Evolutionary conservation across 805 yeast species (phyloP).

Genomic region (Pichia paraexigua): DNA sequence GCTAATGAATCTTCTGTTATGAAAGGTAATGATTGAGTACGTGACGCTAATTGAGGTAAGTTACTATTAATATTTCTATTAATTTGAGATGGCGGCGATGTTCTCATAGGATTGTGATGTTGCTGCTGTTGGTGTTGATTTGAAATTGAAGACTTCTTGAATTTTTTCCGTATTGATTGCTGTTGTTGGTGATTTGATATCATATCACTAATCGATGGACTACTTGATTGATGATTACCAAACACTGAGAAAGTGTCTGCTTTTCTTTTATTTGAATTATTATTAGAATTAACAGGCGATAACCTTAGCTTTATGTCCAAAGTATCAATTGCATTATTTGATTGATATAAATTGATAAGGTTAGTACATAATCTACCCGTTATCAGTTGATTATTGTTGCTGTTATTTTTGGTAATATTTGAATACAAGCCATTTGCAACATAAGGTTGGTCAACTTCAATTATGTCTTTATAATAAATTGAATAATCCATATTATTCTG

Average conservation of each 20-base stretch:
- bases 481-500: constrained; percentile 37
- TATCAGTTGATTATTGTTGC: constrained; percentile 32
- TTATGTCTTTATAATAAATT: constrained; percentile 37
- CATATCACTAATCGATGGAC: neutral
- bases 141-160: neutral
- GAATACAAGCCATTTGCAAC: constrained; percentile 39
- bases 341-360: constrained; percentile 38
- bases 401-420: constrained; percentile 19
- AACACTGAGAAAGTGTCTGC: neutral
- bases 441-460: constrained; percentile 46
- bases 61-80: constrained; percentile 1
- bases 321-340: constrained; percentile 35
- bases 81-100: neutral
- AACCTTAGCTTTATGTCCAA: constrained; percentile 50
- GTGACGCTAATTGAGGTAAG: constrained; percentile 25
- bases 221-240: neutral
- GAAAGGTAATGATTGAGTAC: constrained; percentile 31
- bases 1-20: constrained; percentile 26
- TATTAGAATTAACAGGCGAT: constrained; percentile 20
- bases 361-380: constrained; percentile 51
- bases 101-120: neutral
- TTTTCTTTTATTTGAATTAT: neutral
- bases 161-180: constrained; percentile 1
- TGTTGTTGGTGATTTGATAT: neutral
- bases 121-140: neutral